Percentiles rank a stretch among this genome's conserved stretches.
Conservation (phyloP, 306 rosid species). For the Cicer cuneatum region DNA sequence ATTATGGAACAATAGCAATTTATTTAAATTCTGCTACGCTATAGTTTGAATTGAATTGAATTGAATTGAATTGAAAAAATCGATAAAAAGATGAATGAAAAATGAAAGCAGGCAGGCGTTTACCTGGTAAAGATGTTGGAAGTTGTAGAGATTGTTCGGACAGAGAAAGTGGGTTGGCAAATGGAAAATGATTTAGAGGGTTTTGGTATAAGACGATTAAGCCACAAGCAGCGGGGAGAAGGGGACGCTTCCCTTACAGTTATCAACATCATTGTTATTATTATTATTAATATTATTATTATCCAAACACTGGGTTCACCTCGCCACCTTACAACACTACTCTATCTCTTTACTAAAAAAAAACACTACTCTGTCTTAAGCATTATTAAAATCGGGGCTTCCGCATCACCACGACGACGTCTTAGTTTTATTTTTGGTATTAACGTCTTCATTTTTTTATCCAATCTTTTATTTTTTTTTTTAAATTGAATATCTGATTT, state of each 20-base stretch:
- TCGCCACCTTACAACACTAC: neutral
- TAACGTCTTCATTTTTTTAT: too few species aligned
- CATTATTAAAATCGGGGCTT: too few species aligned
- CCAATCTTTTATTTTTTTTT: too few species aligned
- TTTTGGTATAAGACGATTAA: constrained; percentile 20
- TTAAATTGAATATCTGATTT: too few species aligned
- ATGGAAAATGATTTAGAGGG: constrained; percentile 41
- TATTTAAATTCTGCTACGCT: too few species aligned
- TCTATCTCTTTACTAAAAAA: too few species aligned
- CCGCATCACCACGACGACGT: too few species aligned
- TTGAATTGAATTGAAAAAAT: neutral
- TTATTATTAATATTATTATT: constrained; percentile 53
- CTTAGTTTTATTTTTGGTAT: too few species aligned
- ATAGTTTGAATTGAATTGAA: neutral
- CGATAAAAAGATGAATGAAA: neutral
- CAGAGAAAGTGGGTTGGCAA: constrained; percentile 56
- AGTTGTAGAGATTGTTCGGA: constrained; percentile 42
- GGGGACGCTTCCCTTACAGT: constrained; percentile 62
- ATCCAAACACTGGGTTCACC: constrained; percentile 37
- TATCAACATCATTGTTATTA: constrained; percentile 61
- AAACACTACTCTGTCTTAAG: too few species aligned
- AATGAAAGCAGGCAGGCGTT: neutral
- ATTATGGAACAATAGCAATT: too few species aligned
- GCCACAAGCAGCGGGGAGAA: constrained; percentile 51
- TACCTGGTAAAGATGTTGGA: constrained; percentile 25